phyloP scores from a whole-genome alignment of 352 stramenopile species.

The Phytopythium boreale region DNA sequence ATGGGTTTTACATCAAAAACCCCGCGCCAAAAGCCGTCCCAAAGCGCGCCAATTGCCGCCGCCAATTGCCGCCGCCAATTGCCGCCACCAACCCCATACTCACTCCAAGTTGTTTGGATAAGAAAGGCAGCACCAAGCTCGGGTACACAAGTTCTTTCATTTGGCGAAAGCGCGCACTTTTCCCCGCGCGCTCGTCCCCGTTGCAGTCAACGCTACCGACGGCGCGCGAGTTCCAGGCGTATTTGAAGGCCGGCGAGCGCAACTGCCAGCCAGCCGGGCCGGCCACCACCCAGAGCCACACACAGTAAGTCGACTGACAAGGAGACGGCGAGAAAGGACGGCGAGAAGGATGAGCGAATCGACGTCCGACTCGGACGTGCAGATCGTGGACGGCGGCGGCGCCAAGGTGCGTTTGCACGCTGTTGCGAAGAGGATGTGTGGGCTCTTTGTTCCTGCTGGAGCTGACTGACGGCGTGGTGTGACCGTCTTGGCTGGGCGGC shows the following conservation, averaged over 20 bases:
- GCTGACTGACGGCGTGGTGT: not conserved
- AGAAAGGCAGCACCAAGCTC: too few species aligned
- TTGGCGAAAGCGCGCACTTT: too few species aligned
- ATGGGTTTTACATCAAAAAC: too few species aligned
- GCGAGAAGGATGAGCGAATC: slow-evolving; percentile 4
- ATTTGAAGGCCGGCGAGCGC: not conserved
- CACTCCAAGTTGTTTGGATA: not conserved
- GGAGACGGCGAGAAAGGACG: not conserved
- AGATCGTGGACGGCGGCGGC: not conserved
- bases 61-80: too few species aligned
- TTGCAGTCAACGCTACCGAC: too few species aligned
- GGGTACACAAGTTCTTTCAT: too few species aligned
- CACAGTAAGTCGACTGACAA: too few species aligned
- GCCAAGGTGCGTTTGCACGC: not conserved
- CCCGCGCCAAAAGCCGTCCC: too few species aligned
- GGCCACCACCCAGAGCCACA: too few species aligned
- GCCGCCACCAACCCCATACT: not conserved
- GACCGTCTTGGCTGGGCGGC: slow-evolving; percentile 2
- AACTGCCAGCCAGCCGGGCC: not conserved
- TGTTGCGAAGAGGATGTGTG: not conserved
- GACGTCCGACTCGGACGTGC: slow-evolving; percentile 10
- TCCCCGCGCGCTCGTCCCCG: too few species aligned
- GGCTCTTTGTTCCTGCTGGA: too few species aligned
- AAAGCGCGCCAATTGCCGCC: too few species aligned
- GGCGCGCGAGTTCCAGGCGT: not conserved